Conservation (phyloP, 2,329 filamentous ascomycete species). For the Stagonosporopsis vannaccii region DNA sequence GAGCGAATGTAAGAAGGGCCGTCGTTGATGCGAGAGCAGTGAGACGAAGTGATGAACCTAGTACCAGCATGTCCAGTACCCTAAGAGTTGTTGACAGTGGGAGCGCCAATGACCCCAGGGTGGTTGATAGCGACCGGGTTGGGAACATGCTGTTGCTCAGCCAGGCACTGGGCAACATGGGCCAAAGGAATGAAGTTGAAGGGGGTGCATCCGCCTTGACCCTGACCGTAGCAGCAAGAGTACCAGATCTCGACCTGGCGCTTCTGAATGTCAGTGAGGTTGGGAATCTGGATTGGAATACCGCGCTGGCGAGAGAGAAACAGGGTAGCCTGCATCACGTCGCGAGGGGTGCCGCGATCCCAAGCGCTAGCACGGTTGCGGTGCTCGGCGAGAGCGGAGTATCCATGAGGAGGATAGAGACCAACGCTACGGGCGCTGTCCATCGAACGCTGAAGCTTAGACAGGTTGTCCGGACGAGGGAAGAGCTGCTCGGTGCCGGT, state of each 20-base stretch:
- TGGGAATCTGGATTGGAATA: slow-evolving; percentile 16
- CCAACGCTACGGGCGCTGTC: slow-evolving; percentile 88
- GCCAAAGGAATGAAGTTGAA: slow-evolving; percentile 41
- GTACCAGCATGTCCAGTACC: slow-evolving; percentile 10
- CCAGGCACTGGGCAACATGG: slow-evolving; percentile 30
- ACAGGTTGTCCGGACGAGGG: slow-evolving; percentile 80
- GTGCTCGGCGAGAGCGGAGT: slow-evolving; percentile 76
- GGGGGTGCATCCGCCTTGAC: slow-evolving; percentile 28
- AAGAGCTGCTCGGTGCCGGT: slow-evolving; percentile 78
- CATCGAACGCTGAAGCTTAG: slow-evolving; percentile 85
- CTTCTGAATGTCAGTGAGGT: slow-evolving; percentile 30
- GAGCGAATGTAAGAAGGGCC: slow-evolving; percentile 16
- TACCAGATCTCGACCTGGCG: slow-evolving; percentile 37
- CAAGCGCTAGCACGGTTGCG: slow-evolving; percentile 78
- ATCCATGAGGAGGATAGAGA: slow-evolving; percentile 82
- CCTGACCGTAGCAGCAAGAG: slow-evolving; percentile 27
- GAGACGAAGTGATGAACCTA: slow-evolving; percentile 20
- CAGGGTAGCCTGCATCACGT: slow-evolving; percentile 35
- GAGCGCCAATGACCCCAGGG: slow-evolving; percentile 36
- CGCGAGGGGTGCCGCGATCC: slow-evolving; percentile 74
- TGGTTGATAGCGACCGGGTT: slow-evolving; percentile 13
- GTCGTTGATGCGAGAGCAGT: slow-evolving; percentile 16
- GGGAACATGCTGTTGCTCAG: slow-evolving; percentile 20
- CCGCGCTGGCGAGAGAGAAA: slow-evolving; percentile 27
- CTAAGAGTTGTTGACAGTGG: slow-evolving; percentile 16